These are phyloP conservation scores for Penicillium paradoxum DNA, from an alignment of 495 filamentous ascomycete genomes.

Conservation along the genomic window DNA sequence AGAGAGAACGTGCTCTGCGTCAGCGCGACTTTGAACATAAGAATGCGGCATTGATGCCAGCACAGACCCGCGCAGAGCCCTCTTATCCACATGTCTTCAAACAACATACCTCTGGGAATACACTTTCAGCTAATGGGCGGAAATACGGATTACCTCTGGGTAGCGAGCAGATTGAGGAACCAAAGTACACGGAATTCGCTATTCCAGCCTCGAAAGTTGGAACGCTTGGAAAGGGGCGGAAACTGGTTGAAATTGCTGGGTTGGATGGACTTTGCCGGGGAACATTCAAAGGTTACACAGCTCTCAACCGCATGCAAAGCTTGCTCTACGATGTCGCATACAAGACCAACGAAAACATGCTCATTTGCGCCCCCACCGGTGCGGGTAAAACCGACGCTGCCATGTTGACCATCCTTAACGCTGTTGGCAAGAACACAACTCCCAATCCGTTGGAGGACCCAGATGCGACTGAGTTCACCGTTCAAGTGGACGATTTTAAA, in stretches of 20 bases:
- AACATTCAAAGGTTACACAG: slow-evolving; percentile 94
- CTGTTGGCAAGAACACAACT: slow-evolving; percentile 74
- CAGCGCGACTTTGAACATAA: slow-evolving; percentile 81
- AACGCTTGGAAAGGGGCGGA: slow-evolving; percentile 60
- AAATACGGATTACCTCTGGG: slow-evolving; percentile 72
- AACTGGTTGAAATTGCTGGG: slow-evolving; percentile 68
- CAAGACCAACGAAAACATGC: slow-evolving; percentile 94
- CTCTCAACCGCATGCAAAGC: slow-evolving; percentile 96
- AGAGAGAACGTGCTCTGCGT: slow-evolving; percentile 71
- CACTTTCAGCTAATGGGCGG: slow-evolving; percentile 65
- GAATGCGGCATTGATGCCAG: slow-evolving; percentile 58
- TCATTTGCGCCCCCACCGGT: slow-evolving; percentile 97
- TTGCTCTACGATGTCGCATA: slow-evolving; percentile 94
- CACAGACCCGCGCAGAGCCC: slow-evolving; percentile 53
- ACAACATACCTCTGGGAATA: slow-evolving; percentile 74
- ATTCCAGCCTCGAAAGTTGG: slow-evolving; percentile 84
- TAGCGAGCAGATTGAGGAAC: slow-evolving; percentile 53
- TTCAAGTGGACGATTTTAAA: slow-evolving; percentile 85
- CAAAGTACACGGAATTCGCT: slow-evolving; percentile 80
- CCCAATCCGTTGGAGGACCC: slow-evolving; percentile 75
- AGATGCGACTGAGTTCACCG: slow-evolving; percentile 67
- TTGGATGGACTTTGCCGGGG: slow-evolving; percentile 84
- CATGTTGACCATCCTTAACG: slow-evolving; percentile 91
- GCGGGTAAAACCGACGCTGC: slow-evolving; percentile 98
- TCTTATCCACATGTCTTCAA: slow-evolving; percentile 94